phyloP scores from a whole-genome alignment of 441 rosid species.

The Populus hybrid region DNA sequence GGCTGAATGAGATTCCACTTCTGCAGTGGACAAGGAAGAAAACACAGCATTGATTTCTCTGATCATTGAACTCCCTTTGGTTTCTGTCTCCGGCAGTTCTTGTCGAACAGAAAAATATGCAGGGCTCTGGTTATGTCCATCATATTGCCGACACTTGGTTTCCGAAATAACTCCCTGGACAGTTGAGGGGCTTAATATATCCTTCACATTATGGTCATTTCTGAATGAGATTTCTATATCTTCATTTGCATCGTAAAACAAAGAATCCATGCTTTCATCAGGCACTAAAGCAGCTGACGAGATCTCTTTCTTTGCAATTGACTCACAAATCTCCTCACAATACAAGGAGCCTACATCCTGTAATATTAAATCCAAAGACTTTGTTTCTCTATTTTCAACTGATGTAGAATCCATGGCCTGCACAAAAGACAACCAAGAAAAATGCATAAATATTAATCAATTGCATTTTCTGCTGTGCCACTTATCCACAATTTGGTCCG shows the following conservation, averaged over 20 bases:
- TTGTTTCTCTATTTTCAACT: conserved; percentile 34
- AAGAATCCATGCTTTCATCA: conserved; percentile 16
- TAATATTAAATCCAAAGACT: conserved; percentile 33
- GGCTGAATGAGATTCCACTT: conserved; percentile 14
- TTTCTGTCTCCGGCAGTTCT: conserved; percentile 18
- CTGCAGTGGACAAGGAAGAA: neutral
- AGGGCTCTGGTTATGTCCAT: conserved; percentile 24
- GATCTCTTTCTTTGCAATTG: conserved; percentile 27
- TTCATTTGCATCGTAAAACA: conserved; percentile 19
- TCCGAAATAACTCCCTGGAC: conserved; percentile 19
- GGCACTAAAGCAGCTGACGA: conserved; percentile 32
- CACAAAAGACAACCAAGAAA: neutral
- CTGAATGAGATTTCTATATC: conserved; percentile 15
- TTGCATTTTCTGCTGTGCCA: neutral
- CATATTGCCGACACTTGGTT: conserved; percentile 18
- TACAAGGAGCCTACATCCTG: conserved; percentile 37
- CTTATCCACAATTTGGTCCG: neutral
- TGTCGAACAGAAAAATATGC: conserved; percentile 20
- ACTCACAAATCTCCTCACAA: conserved; percentile 37
- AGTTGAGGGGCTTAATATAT: conserved; percentile 14
- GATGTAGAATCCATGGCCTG: conserved; percentile 23
- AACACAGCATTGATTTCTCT: neutral
- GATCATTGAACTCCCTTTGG: conserved; percentile 15
- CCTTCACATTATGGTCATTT: conserved; percentile 14
- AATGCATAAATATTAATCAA: neutral